Evolutionary conservation across 331 rosid species (phyloP), one percentile per base, ranked within the genome.

Genomic region (Malus hybrid): DNA sequence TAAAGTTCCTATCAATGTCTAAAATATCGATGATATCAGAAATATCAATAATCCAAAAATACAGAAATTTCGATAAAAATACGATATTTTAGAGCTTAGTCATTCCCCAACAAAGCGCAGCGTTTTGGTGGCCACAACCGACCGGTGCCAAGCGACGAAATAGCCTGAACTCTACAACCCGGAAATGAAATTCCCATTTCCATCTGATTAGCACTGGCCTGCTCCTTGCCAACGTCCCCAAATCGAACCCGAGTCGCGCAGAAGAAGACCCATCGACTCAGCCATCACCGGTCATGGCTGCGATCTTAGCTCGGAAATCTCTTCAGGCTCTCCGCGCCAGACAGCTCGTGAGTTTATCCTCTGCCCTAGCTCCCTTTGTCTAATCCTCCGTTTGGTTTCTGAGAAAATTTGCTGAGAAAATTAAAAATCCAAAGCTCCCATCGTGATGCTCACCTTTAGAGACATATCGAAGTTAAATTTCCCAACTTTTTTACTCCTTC

Each of bases 221-320:
- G 18, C 32, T 11, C 19, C 33, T 60, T 60, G 29, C 42, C 44
- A 30, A 63, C 68, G 44, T 39, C 18, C 58, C 68, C 74, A 39
- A 69, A 61, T 66, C 75, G 48, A 71, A 42, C 19, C 52, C 73
- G 10, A 48, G 75, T 69, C 34, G 26, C 56, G 24, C 15, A 62
- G 66, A 19, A 48, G 50, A 36, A 19, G 42, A 3, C 63, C 33
- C 63, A 13, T 30, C 79, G 78, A 13, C 77, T 70, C 57, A 32
- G 80, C 56, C 76, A 62, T 46, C 63, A 12, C 72, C 76, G 24
- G 42, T 52, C 46, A 94, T 92, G 99, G 97, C 97, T 79, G 93
- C 96, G 66, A 73, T 86, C 79, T 79, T 94, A 63, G 99, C 99
- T 82, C 91, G 96, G 69, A 94, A 92, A 74, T 94, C 99, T 36